Evolutionary conservation across 305 asterid species (phyloP), one percentile per base, ranked within the genome.

Genomic region (Petunia hybrid): DNA sequence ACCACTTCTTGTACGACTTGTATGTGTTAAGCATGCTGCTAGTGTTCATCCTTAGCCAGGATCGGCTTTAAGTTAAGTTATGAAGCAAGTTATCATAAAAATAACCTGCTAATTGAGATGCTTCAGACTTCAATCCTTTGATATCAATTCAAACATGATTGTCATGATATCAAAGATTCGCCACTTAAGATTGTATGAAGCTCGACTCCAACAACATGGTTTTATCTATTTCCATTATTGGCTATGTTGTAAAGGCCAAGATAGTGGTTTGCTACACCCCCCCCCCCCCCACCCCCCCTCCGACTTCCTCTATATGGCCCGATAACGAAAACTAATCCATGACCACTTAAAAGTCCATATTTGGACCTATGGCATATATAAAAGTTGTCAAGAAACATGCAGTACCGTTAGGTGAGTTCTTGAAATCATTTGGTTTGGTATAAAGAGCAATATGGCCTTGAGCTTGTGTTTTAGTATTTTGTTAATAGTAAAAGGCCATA

Each of bases 351-450:
- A 31, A 9, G 51, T 6, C 82, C 79, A 57, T 67, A 78, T 35
- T 87, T 79, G 5, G 90, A 81, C 5, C 61, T 10, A 89, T 89
- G 22, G 88, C 85, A 0, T 86, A 87, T 42, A 77, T 86, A 8
- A 87, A 89, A 2, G 86, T 68, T 3, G 92, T 87, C 39, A 89
- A 89, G 82, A 89, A 89, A 51, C 90, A 82, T 45, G 61, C 82
- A 8, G 82, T 40, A 48, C 59, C 40, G 53, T 85, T 80, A 0
- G 67, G 4, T n/a, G 86, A 80, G 31, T 78, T 82, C 85, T 80
- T 86, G 84, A 89, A 85, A 4, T 51, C 40, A 40, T 85, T 60
- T 2, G 87, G 86, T 6, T 16, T 80, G 3, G 86, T 81, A 31
- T 78, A 82, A 12, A 87, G 85, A 46, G 90, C 89, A n/a, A n/a